Base-by-base conservation (phyloP, 1,284 basidiomycete genomes). In the Clitocybe nebularis region DNA sequence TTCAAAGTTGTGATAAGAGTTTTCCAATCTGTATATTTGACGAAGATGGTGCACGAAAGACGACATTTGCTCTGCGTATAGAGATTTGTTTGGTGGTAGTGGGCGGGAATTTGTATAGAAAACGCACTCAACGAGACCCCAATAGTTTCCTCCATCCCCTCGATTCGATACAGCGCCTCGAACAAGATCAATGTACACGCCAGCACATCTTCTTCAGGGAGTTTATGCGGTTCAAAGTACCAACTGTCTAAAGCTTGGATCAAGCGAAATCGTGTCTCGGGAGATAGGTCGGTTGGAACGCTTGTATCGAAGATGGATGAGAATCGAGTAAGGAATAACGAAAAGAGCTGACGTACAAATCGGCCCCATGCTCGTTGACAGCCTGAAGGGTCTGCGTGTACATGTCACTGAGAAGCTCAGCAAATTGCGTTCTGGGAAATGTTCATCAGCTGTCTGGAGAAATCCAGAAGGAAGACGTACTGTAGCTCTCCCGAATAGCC, bases 1-100 rank as follows among this genome's bases (percentile, higher is more conserved):
- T 45, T 91, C 82, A 59, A 94, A 96, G 59, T 97, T 97, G 69
- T 97, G 93, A 64, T 97, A 97, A 10, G 88, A 85, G 65, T 96
- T 96, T 41, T 85, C 82, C 35, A 79, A 75, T 49, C 93, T 86
- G 60, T 97, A 97, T 43, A 93, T 84, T 24, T 81, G 79, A 22
- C 86, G 79, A 9, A 96, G 76, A 50, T 93, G 89, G 49, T 81
- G 79, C 21, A 95, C 72, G 55, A 94, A 84, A 4, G 76, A 66
- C 19, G 79, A 77, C 50, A 94, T 74, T 66, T 84, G 81, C 49
- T 74, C 84, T 87, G 55, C 35, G 45, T 34, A 39, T n/a, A 52
- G 46, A 50, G 17, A 26, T 25, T 44, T 50, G 39, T n/a, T 45
- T 39, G 30, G 41, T 46, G 26, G 14, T 9, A 9, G 14, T 24